A percentile compares a stretch with the other conserved stretches of the same genome.
phyloP scores from a whole-genome alignment of 2,329 filamentous ascomycete species.

The Metarhizium album region DNA sequence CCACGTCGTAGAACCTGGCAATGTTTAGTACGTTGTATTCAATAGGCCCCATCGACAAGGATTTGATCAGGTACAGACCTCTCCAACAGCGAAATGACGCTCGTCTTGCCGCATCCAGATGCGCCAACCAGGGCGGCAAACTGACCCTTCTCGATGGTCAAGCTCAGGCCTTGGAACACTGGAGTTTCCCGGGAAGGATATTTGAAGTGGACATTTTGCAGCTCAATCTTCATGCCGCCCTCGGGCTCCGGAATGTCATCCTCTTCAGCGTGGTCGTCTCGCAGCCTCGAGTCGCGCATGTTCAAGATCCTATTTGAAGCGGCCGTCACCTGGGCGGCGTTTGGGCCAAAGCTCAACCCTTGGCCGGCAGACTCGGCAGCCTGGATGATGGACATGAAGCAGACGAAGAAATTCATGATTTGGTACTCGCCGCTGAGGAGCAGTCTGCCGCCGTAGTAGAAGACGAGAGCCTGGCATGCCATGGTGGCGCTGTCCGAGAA shows the following conservation, averaged over 20 bases:
- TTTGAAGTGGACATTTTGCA: slow-evolving; percentile 46
- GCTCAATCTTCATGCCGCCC: slow-evolving; percentile 44
- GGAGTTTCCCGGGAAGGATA: slow-evolving; percentile 47
- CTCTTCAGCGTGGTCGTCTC: slow-evolving; percentile 18
- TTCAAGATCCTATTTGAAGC: slow-evolving; percentile 50
- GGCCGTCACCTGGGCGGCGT: slow-evolving; percentile 47
- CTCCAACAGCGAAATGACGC: slow-evolving; percentile 54
- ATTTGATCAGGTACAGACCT: slow-evolving; percentile 10
- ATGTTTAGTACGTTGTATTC: background rate
- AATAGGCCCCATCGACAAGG: background rate
- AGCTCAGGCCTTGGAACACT: slow-evolving; percentile 49
- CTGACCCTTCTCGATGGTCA: slow-evolving; percentile 57
- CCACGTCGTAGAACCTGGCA: slow-evolving; percentile 56
- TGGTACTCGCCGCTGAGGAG: slow-evolving; percentile 39
- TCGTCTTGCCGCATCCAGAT: slow-evolving; percentile 63
- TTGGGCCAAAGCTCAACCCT: slow-evolving; percentile 56
- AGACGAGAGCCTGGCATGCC: slow-evolving; percentile 51
- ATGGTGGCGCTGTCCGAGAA: slow-evolving; percentile 58
- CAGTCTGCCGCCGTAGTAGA: slow-evolving; percentile 56
- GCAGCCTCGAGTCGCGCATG: slow-evolving; percentile 33
- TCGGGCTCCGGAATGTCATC: slow-evolving; percentile 32
- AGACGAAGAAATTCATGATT: slow-evolving; percentile 39
- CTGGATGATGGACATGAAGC: slow-evolving; percentile 56
- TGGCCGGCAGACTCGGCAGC: slow-evolving; percentile 57
- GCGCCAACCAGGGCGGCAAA: slow-evolving; percentile 62